phyloP scores from a whole-genome alignment of 305 asterid genomes.

The Fraxinus albicans region DNA sequence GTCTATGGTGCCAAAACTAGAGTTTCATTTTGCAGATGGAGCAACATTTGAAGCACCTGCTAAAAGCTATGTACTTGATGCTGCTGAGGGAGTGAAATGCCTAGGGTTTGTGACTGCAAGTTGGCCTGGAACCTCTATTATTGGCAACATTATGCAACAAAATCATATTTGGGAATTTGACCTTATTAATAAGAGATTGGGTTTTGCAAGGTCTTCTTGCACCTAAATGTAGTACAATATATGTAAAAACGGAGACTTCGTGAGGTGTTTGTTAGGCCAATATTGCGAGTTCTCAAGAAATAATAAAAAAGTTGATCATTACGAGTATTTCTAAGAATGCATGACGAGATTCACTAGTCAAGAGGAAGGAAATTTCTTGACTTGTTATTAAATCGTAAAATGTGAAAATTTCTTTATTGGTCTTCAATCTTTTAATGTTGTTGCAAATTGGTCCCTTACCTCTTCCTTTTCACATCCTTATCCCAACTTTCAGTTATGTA shows the following conservation, averaged over 20 bases:
- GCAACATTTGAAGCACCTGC: conserved; percentile 50
- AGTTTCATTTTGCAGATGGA: conserved; percentile 52
- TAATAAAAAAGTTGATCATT: neutral
- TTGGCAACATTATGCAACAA: conserved; percentile 69
- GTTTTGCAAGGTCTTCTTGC: conserved; percentile 54
- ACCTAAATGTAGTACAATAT: conserved; percentile 12
- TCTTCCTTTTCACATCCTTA: neutral
- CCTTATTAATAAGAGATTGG: conserved; percentile 41
- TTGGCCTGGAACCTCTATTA: conserved; percentile 50
- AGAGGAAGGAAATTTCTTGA: neutral
- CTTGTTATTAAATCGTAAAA: neutral
- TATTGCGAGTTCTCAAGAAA: no score
- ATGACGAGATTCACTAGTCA: neutral
- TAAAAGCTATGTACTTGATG: conserved; percentile 59
- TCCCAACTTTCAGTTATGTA: neutral
- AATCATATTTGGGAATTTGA: conserved; percentile 61
- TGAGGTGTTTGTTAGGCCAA: neutral
- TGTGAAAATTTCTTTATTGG: neutral
- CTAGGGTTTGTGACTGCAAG: conserved; percentile 40
- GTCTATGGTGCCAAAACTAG: conserved; percentile 42
- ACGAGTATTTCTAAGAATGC: neutral
- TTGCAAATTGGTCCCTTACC: neutral
- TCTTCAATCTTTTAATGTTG: neutral
- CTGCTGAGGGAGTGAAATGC: conserved; percentile 47
- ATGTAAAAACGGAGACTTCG: neutral